Conservation (phyloP, 1,284 basidiomycete genomes). For the Sutorius eximius region DNA sequence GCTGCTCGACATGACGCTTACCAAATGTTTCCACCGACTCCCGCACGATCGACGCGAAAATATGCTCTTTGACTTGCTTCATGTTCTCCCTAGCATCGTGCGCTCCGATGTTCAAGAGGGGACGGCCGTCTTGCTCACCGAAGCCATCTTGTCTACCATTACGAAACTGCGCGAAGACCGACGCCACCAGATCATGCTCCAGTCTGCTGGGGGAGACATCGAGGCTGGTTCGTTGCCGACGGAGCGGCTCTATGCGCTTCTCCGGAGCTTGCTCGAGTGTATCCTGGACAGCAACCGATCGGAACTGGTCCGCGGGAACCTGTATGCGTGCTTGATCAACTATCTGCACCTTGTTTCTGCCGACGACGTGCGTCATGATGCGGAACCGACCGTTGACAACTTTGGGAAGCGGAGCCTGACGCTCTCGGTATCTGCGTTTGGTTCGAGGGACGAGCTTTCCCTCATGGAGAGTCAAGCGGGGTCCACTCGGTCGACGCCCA, state of each 20-base stretch:
- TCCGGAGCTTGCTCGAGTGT: conserved; percentile 78
- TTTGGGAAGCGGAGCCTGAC: conserved; percentile 27
- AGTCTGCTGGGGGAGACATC: conserved; percentile 61
- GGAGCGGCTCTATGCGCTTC: conserved; percentile 75
- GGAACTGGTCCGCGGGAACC: conserved; percentile 93
- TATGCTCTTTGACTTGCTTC: conserved; percentile 85
- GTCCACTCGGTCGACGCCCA: conserved; percentile 26
- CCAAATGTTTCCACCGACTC: conserved; percentile 80
- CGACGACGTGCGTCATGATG: conserved; percentile 21
- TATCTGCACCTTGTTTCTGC: conserved; percentile 74
- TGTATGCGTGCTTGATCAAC: conserved; percentile 91
- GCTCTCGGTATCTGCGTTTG: conserved; percentile 38
- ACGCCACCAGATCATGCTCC: conserved; percentile 62
- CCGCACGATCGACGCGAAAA: conserved; percentile 80
- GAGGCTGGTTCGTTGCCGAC: conserved; percentile 70
- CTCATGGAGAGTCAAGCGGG: conserved; percentile 40
- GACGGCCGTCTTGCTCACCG: conserved; percentile 79
- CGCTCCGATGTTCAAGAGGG: conserved; percentile 64
- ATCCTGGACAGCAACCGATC: conserved; percentile 76
- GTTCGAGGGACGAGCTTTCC: conserved; percentile 40
- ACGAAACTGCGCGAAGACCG: conserved; percentile 83
- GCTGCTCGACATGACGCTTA: conserved; percentile 78
- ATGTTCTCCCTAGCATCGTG: conserved; percentile 69
- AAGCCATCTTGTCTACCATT: conserved; percentile 78
- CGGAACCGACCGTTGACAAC: conserved; percentile 29